These are phyloP conservation scores for Amphicarpaea edgeworthii DNA, from an alignment of 306 rosid species.

Conservation along the genomic window DNA sequence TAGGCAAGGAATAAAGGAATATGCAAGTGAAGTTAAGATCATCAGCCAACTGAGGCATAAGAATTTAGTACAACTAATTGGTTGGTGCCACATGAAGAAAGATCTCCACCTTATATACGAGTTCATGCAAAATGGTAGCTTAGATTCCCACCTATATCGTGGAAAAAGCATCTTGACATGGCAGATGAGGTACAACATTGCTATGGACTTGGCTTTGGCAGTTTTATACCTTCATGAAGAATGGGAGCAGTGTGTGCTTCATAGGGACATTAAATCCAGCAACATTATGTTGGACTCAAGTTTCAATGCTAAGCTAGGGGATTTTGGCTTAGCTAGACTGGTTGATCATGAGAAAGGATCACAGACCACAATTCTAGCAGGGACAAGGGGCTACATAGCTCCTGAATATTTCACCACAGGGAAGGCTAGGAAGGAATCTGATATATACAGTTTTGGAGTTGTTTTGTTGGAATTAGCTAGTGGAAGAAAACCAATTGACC, in stretches of 20 bases:
- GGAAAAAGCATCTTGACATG: slow-evolving; percentile 38
- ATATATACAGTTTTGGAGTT: slow-evolving; percentile 46
- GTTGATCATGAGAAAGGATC: slow-evolving; percentile 37
- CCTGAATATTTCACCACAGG: slow-evolving; percentile 33
- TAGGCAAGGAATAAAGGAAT: slow-evolving; percentile 47
- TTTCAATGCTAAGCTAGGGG: slow-evolving; percentile 52
- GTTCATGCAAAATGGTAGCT: slow-evolving; percentile 48
- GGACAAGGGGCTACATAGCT: slow-evolving; percentile 49
- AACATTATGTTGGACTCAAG: slow-evolving; percentile 51
- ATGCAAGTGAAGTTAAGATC: slow-evolving; percentile 41
- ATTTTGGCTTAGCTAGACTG: slow-evolving; percentile 50
- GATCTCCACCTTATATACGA: slow-evolving; percentile 46
- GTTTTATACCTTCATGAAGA: slow-evolving; percentile 49
- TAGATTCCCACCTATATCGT: slow-evolving; percentile 37
- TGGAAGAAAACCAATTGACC: slow-evolving; percentile 43
- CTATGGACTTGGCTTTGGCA: slow-evolving; percentile 42
- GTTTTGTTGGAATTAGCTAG: slow-evolving; percentile 37
- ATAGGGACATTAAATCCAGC: slow-evolving; percentile 52
- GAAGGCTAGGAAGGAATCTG: slow-evolving; percentile 45
- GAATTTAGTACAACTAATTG: slow-evolving; percentile 49
- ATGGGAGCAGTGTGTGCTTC: slow-evolving; percentile 47
- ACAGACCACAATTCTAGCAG: slow-evolving; percentile 43
- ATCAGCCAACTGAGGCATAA: slow-evolving; percentile 45
- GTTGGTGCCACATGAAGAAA: slow-evolving; percentile 50
- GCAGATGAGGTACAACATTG: slow-evolving; percentile 38